phyloP scores from a whole-genome alignment of 805 yeast species.

The Suhomyces sp. region DNA sequence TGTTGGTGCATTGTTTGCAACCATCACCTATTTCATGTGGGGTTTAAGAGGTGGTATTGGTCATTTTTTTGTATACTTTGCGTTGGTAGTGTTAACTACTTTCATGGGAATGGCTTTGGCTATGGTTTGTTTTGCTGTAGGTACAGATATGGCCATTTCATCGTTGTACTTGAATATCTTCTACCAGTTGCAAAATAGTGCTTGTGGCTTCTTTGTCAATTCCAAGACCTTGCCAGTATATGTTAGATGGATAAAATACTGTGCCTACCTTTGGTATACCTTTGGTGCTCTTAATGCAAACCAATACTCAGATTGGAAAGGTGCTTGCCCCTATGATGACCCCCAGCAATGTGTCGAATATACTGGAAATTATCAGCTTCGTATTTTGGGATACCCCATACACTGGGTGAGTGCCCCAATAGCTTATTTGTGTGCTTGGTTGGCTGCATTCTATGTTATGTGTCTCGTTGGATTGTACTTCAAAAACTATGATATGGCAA shows the following conservation, averaged over 20 bases:
- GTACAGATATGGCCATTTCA: conserved; percentile 62
- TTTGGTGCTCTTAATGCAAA: conserved; percentile 68
- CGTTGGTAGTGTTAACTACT: conserved; percentile 55
- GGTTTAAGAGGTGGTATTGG: conserved; percentile 24
- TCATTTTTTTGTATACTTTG: conserved; percentile 61
- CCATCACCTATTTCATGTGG: conserved; percentile 27
- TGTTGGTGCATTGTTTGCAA: conserved; percentile 19
- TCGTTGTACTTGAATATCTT: conserved; percentile 60
- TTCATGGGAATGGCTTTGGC: conserved; percentile 58
- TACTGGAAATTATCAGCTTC: conserved; percentile 22
- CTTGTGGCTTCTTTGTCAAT: conserved; percentile 79
- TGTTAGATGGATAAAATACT: conserved; percentile 79
- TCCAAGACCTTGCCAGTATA: conserved; percentile 76
- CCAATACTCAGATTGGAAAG: conserved; percentile 61
- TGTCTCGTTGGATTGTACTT: conserved; percentile 15
- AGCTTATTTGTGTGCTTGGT: conserved; percentile 21
- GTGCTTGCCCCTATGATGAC: conserved; percentile 48
- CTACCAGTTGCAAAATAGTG: conserved; percentile 72
- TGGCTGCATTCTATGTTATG: conserved; percentile 18
- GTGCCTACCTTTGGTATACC: conserved; percentile 75
- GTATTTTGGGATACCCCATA: conserved; percentile 21
- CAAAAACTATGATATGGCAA: conserved; percentile 22
- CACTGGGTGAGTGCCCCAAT: conserved; percentile 24
- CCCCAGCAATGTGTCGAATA: conserved; percentile 18
- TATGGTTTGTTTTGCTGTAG: conserved; percentile 50